These are phyloP conservation scores for Teunomyces funiuensis DNA, from an alignment of 805 yeast species.

Conservation along the genomic window DNA sequence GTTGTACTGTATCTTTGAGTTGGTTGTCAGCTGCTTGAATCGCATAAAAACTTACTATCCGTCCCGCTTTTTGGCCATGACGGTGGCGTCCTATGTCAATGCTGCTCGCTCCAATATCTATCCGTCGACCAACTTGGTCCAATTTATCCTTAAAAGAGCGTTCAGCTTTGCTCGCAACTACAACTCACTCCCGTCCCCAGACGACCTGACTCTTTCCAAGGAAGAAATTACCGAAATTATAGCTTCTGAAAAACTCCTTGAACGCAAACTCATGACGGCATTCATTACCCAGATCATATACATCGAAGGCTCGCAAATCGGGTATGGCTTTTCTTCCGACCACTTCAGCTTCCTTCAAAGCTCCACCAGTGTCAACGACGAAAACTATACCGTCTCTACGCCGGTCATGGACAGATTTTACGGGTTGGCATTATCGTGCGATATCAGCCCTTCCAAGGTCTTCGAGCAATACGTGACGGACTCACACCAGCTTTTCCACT, in stretches of 20 bases:
- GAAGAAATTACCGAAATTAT: slow-evolving; percentile 39
- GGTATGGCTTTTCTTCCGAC: slow-evolving; percentile 24
- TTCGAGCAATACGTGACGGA: slow-evolving; percentile 38
- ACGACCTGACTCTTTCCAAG: slow-evolving; percentile 33
- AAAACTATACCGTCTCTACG: neutral
- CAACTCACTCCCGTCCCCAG: slow-evolving; percentile 43
- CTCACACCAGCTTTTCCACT: slow-evolving; percentile 42
- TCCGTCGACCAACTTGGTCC: slow-evolving; percentile 4
- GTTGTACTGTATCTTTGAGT: slow-evolving; percentile 66
- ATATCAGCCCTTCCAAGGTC: slow-evolving; percentile 51
- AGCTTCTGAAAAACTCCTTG: slow-evolving; percentile 62
- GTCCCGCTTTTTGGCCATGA: slow-evolving; percentile 73
- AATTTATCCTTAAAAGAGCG: slow-evolving; percentile 55
- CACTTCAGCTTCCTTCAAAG: slow-evolving; percentile 22
- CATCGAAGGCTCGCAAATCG: slow-evolving; percentile 20
- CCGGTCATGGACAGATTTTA: slow-evolving; percentile 23
- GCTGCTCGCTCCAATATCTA: slow-evolving; percentile 38
- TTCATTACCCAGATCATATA: slow-evolving; percentile 56
- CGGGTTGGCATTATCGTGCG: slow-evolving; percentile 60
- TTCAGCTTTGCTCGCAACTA: slow-evolving; percentile 60
- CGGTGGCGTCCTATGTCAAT: slow-evolving; percentile 57
- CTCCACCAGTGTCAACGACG: slow-evolving; percentile 3
- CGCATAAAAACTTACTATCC: slow-evolving; percentile 72
- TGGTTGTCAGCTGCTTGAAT: slow-evolving; percentile 56
- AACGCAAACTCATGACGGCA: slow-evolving; percentile 63